Conservation (phyloP, 805 yeast genomes). For the Nakazawaea pomicola region DNA sequence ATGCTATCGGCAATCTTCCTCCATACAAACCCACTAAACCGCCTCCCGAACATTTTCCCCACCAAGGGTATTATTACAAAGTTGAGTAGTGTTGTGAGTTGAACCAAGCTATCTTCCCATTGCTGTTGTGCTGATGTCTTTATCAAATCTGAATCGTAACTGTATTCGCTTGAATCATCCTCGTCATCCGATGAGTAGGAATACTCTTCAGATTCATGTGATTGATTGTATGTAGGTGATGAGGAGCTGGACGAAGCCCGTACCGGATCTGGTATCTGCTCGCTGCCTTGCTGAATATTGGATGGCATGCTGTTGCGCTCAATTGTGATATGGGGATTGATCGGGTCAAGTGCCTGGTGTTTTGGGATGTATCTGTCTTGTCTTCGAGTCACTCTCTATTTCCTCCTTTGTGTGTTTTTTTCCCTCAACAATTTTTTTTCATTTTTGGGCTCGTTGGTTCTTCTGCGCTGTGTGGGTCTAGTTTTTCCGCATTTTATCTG, state of each 20-base stretch:
- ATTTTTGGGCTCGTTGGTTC: too few relatives aligned
- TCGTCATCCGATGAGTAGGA: slow-evolving; percentile 10
- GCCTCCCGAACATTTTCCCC: slow-evolving; percentile 65
- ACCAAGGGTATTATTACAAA: slow-evolving; percentile 60
- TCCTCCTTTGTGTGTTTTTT: too few relatives aligned
- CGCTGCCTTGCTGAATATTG: too few relatives aligned
- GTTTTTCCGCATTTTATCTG: too few relatives aligned
- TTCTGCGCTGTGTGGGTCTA: too few relatives aligned
- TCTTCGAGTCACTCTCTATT: too few relatives aligned
- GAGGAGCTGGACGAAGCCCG: neutral
- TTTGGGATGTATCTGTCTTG: too few relatives aligned
- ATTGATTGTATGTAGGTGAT: slow-evolving; percentile 9
- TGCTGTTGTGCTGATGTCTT: slow-evolving; percentile 51
- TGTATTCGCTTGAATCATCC: slow-evolving; percentile 22
- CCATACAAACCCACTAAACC: slow-evolving; percentile 40
- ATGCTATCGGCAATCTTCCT: slow-evolving; percentile 21
- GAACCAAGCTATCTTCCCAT: slow-evolving; percentile 67
- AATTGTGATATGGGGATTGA: too few relatives aligned
- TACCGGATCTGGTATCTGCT: too few relatives aligned
- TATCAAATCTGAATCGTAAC: slow-evolving; percentile 26
- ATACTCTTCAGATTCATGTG: slow-evolving; percentile 9
- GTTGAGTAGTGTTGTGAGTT: slow-evolving; percentile 51
- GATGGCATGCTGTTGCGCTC: neutral
- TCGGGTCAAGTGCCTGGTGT: too few relatives aligned
- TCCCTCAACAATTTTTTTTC: too few relatives aligned